Base-by-base conservation (phyloP, 768 basidiomycete species). In the Chalciporus chontae region DNA sequence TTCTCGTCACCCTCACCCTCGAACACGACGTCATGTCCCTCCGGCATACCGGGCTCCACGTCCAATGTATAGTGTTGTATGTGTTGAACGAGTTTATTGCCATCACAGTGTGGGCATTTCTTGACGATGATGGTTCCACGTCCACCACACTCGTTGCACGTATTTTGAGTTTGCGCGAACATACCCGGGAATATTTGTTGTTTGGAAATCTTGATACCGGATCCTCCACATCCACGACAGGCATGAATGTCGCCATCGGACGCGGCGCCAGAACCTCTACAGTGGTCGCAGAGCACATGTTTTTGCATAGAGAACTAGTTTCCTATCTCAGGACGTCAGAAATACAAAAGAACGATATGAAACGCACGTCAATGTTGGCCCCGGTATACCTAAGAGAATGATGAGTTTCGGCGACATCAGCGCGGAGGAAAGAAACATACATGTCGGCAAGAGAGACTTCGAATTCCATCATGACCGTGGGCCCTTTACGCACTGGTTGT, bases 1-100 rank as follows among this genome's bases (percentile, higher is more conserved):
- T 77, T 88, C 71, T 99, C 94, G 65, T 98, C 96, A 40, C 90
- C 89, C 66, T 97, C 94, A n/a, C 92, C 93, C 59, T 96, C 91
- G 52, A 94, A 97, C 1, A 94, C 78, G 32, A 94, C 80, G 66
- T 99, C 91, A 61, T 90, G 85, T 1, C 90, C 93, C 62, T 99
- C 96, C 0, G 94, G 90, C 74, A 90, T 88, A 15, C 96, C 96
- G 5, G 83, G 80, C 11, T 83, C 77, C 42, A 97, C 80, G 40
- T 96, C 91, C 19, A 98, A 77, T 2, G 89, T 92, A 56, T 94
- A 87, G 40, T 82, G 83, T 58, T 85, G 88, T 40, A 80, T 79
- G 62, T 86, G 85, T 45, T 93, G 85, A 26, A 93, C 65, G 31
- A 93, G 84, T 68, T 95, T 95, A 49, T 78, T 71, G 2, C 92